Percentiles rank a stretch among this genome's conserved stretches.
phyloP scores from a whole-genome alignment of 2,329 filamentous ascomycete genomes.

The Taxawa tesnikishii region DNA sequence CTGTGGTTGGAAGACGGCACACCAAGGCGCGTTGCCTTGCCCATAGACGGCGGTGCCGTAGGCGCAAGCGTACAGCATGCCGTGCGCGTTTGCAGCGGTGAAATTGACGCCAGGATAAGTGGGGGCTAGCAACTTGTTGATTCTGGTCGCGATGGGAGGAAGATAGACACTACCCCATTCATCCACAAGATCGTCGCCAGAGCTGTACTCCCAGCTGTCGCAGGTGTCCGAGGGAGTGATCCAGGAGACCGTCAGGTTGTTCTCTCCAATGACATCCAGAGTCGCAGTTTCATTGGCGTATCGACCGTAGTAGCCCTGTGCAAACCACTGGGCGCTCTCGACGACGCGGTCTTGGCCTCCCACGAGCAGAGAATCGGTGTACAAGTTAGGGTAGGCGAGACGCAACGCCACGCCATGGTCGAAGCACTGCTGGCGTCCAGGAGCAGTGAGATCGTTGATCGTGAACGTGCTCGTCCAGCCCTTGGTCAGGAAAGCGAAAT shows the following conservation, averaged over 20 bases:
- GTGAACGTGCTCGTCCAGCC: constrained; percentile 8
- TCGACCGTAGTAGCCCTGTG: constrained; percentile 6
- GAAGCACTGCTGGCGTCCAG: constrained; percentile 5
- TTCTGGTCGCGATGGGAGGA: constrained; percentile 3
- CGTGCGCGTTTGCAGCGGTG: constrained; percentile 6
- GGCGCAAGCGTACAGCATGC: constrained; percentile 7
- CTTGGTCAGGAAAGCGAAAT: constrained; percentile 5
- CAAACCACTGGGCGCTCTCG: constrained; percentile 7
- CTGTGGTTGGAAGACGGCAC: constrained; percentile 4
- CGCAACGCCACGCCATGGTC: constrained; percentile 6
- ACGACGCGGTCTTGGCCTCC: constrained; percentile 8
- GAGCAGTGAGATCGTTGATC: constrained; percentile 5
- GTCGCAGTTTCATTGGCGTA: constrained; percentile 2
- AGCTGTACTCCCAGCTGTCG: constrained; percentile 7
- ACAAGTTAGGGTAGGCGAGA: constrained; percentile 6
- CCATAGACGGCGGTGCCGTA: constrained; percentile 8
- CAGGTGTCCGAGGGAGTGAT: constrained; percentile 6
- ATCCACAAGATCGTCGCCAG: constrained; percentile 5
- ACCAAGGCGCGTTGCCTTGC: constrained; percentile 6
- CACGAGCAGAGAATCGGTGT: constrained; percentile 5
- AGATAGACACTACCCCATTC: constrained; percentile 7
- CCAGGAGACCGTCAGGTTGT: constrained; percentile 7
- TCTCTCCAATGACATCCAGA: constrained; percentile 5
- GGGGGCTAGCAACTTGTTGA: constrained; percentile 5
- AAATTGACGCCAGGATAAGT: constrained; percentile 5